phyloP scores from a whole-genome alignment of 2,329 filamentous ascomycete genomes.

The Alternaria arbusti region DNA sequence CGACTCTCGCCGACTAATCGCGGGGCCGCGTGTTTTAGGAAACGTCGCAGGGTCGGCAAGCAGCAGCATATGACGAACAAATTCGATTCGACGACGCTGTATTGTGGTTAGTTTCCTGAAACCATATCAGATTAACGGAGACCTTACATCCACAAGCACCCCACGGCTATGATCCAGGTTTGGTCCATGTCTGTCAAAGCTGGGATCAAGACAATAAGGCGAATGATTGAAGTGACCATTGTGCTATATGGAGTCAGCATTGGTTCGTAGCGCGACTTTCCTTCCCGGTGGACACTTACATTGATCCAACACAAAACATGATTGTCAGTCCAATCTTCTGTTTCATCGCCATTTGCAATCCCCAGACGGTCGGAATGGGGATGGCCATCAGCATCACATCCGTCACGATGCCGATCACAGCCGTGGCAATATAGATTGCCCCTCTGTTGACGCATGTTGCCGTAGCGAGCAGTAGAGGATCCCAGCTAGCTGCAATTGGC shows the following conservation, averaged over 20 bases:
- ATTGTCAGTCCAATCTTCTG: conserved; percentile 24
- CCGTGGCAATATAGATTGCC: conserved; percentile 30
- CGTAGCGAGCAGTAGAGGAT: conserved; percentile 15
- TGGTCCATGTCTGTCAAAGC: conserved; percentile 20
- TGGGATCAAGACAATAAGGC: conserved; percentile 18
- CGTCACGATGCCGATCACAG: conserved; percentile 25
- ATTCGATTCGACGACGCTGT: conserved; percentile 50
- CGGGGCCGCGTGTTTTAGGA: conserved; percentile 49
- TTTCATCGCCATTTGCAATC: conserved; percentile 25
- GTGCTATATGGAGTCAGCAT: conserved; percentile 13
- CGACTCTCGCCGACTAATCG: conserved; percentile 18
- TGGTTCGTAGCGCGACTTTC: not conserved
- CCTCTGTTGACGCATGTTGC: conserved; percentile 25
- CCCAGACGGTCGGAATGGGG: conserved; percentile 25
- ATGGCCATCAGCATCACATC: conserved; percentile 26
- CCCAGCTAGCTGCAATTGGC: conserved; percentile 28
- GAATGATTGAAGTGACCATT: conserved; percentile 21
- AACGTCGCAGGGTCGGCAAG: conserved; percentile 51
- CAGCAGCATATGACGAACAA: conserved; percentile 53
- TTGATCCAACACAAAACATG: conserved; percentile 28
- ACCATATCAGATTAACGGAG: too few species aligned
- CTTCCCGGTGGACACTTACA: conserved; percentile 11
- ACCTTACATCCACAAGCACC: conserved; percentile 20
- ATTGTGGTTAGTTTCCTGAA: not conserved
- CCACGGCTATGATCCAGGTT: conserved; percentile 20